Conservation (phyloP, 495 filamentous ascomycete species). For the Daldinia caldariorum region DNA sequence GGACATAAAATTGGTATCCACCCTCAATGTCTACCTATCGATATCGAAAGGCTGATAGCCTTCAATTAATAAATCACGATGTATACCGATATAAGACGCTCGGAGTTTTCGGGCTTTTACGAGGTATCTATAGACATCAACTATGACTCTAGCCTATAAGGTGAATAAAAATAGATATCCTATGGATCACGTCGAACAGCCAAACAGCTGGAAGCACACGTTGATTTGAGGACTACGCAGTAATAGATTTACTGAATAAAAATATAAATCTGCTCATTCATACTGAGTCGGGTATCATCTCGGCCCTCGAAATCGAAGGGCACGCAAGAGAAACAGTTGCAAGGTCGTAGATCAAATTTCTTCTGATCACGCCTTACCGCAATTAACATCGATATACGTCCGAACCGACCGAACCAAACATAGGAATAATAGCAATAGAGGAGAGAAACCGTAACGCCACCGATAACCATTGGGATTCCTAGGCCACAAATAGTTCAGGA, state of each 20-base stretch:
- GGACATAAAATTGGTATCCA: neutral
- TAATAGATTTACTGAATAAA: conserved; percentile 3
- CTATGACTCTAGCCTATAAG: neutral
- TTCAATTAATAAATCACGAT: neutral
- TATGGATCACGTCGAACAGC: neutral
- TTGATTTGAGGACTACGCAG: neutral
- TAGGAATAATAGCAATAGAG: conserved; percentile 6
- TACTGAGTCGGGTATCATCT: conserved; percentile 41
- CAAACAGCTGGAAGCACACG: neutral
- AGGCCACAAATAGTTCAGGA: neutral
- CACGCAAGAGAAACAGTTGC: conserved; percentile 17
- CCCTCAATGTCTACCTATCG: neutral
- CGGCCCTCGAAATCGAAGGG: conserved; percentile 2
- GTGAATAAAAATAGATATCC: neutral
- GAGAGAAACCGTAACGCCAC: conserved; percentile 19
- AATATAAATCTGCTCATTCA: conserved; percentile 24
- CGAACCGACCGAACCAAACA: conserved; percentile 10
- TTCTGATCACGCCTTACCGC: conserved; percentile 3
- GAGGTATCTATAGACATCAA: neutral
- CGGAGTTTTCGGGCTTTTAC: neutral
- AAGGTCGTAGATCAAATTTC: conserved; percentile 6
- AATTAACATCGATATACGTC: conserved; percentile 9
- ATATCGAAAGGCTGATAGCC: neutral
- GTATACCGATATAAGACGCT: neutral
- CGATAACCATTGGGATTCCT: neutral